Percentiles rank a stretch among this genome's conserved stretches.
Conservation (phyloP, 2,329 filamentous ascomycete species). For the Proliferodiscus dingleyae region DNA sequence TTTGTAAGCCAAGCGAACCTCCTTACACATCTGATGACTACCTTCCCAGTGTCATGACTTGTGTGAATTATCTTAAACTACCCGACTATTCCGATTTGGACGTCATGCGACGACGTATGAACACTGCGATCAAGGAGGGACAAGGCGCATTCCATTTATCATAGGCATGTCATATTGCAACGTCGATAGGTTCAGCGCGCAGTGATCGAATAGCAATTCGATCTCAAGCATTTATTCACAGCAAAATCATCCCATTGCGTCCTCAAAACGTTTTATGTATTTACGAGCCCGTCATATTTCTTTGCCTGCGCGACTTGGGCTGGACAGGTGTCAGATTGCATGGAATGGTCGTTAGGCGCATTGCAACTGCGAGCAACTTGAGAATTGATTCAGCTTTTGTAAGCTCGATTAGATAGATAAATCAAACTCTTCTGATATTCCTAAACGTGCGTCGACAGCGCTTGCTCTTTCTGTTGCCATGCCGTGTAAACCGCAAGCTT, state of each 20-base stretch:
- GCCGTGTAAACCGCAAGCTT: too few relatives aligned
- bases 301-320: conserved; percentile 10
- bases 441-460: too few relatives aligned
- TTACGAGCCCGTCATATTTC: conserved; percentile 22
- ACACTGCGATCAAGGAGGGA: conserved; percentile 85
- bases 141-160: conserved; percentile 97
- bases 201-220: conserved; percentile 7
- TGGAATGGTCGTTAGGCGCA: conserved; percentile 34
- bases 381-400: conserved; percentile 18
- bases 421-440: conserved; percentile 10
- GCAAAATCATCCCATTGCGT: conserved; percentile 19
- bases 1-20: conserved; percentile 96
- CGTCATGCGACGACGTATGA: conserved; percentile 71
- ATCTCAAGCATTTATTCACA: conserved; percentile 19
- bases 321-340: conserved; percentile 29
- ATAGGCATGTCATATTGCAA: conserved; percentile 37
- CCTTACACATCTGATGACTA: conserved; percentile 95
- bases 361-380: conserved; percentile 20
- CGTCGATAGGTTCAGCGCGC: conserved; percentile 9
- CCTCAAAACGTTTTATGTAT: conserved; percentile 26
- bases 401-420: conserved; percentile 26
- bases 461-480: too few relatives aligned
- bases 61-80: conserved; percentile 97
- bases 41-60: conserved; percentile 99
- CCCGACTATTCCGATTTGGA: conserved; percentile 84